Base-by-base conservation (phyloP, 2,329 filamentous ascomycete species). In the Ophioceras dolichostomum region DNA sequence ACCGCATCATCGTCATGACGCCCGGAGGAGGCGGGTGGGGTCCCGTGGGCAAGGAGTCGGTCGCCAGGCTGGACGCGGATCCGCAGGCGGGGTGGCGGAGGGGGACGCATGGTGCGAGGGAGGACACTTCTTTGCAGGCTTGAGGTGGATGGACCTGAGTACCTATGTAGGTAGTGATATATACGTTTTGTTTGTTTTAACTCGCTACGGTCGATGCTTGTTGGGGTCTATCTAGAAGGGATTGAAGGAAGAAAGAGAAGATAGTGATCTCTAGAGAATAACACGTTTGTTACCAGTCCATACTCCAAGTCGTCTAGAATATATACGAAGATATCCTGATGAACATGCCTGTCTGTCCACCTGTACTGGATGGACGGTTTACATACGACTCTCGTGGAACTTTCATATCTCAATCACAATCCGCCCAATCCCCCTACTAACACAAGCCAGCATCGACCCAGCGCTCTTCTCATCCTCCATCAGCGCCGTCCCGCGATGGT, bases 11-110 rank as follows among this genome's bases (percentile, higher is more conserved):
- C 39, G 66, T 91, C 14, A 68, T 69, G 44, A 89, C 84, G 4
- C 84, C 84, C 3, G 84, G 84, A 21, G 84, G 84, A 38, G 84
- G 84, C 30, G 84, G 78, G 0, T 89, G 82, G 81, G 83, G 82
- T 0, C 56, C 56, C 28, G 61, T 66, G 0, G 80, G 77, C 0
- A 64, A 70, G 39, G 65, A 73, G 47, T 79, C 67, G 53, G 60
- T 65, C 26, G 61, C 65, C 36, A 64, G 58, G 27, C 2, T 39
- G 17, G 49, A 55, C 36, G 59, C 57, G 40, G 85, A 94, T 58
- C 62, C 61, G 31, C 70, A 56, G 13, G 57, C 60, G 39, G 53
- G 51, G 9, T 76, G 71, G 72, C 63, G 61, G 46, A 71, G 68
- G 49, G 75, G 73, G 1, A 75, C 70, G 38, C 65, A 68, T 48